A percentile compares a stretch with the other conserved stretches of the same genome.
These are phyloP conservation scores for Dillenia turbinata DNA, from an alignment of 164 flowering plant genomes.

Conservation along the genomic window DNA sequence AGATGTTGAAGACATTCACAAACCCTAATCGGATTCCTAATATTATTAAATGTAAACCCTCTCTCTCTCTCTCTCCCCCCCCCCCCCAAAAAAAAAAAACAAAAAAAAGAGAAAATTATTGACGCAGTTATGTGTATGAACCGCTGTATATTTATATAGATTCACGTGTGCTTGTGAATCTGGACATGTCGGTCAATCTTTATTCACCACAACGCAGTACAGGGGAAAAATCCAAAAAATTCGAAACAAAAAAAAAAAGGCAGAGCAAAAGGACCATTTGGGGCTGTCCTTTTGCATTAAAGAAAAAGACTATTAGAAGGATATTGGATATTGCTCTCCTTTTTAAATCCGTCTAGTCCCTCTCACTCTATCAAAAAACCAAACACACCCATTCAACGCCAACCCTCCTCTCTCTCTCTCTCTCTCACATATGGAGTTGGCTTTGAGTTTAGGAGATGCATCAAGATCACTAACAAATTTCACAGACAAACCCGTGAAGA, in stretches of 20 bases:
- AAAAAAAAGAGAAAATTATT: too few species aligned
- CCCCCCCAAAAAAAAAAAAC: too few species aligned
- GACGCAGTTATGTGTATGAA: too few species aligned
- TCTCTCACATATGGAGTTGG: constrained; percentile 47
- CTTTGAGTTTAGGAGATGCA: constrained; percentile 52
- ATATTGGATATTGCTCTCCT: not conserved
- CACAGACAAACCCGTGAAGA: constrained; percentile 25
- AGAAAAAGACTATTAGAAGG: constrained; percentile 16
- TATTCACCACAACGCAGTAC: not conserved
- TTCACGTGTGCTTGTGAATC: constrained; percentile 49
- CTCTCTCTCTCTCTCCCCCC: too few species aligned
- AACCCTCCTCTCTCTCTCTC: not conserved
- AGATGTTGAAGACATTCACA: too few species aligned
- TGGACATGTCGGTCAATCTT: constrained; percentile 57
- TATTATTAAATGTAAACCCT: too few species aligned
- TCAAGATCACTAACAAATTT: constrained; percentile 30
- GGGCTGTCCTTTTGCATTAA: constrained; percentile 4
- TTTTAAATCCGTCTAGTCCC: too few species aligned
- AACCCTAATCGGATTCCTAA: too few species aligned
- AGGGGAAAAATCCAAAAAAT: not conserved
- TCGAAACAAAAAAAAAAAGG: too few species aligned
- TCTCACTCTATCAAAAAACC: too few species aligned
- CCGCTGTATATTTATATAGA: constrained; percentile 14
- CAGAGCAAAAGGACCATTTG: constrained; percentile 1
- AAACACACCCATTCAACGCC: too few species aligned